Base-by-base conservation (phyloP, 345 rosid species). In the Dipteronia sinensis region DNA sequence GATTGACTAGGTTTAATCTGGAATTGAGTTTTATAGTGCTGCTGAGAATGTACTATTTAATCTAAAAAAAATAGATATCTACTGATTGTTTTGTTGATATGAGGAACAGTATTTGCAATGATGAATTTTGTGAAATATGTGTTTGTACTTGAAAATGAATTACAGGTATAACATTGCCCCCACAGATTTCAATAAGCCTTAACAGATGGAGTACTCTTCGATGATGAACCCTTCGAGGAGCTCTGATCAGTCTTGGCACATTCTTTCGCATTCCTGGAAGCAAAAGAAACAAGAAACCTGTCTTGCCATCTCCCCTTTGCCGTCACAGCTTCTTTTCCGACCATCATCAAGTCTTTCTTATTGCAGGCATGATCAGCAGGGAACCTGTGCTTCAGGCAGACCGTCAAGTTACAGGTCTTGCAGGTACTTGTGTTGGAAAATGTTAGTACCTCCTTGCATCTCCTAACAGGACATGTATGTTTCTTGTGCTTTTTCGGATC, bases 351-450 rank as follows among this genome's bases (percentile, higher is more conserved):
- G 53, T 23, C 77, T 68, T 78, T 77, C 67, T 74, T 31, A 31
- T 31, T 80, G 86, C 99, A 92, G 19, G 76, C 76, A 74, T 95
- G 98, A 58, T 91, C 97, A 5, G 89, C 84, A 0, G 95, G 97
- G 71, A 92, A 93, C 82, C 98, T 75, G 29, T 95, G 98, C 77
- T 84, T 87, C 68, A 95, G 85, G 70, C 97, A 95, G 58, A 92
- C 91, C 86, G 86, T 89, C 53, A 90, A 69, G 4, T 82, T 83
- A 72, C 98, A 93, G 73, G 86, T 85, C 77, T 93, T 92, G 89
- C 99, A 95, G 19, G 88, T 81, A 47, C 77, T 75, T 0, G 92
- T 85, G 67, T 95, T 95, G 2, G 94, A 88, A 68, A 90, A 90
- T 23, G 88, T 89, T 75, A 95, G 68, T 59, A 83, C 56, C 88